Evolutionary conservation across 192 early-diverging fungal genomes (phyloP).

Genomic region (Geosiphon pyriformis): DNA sequence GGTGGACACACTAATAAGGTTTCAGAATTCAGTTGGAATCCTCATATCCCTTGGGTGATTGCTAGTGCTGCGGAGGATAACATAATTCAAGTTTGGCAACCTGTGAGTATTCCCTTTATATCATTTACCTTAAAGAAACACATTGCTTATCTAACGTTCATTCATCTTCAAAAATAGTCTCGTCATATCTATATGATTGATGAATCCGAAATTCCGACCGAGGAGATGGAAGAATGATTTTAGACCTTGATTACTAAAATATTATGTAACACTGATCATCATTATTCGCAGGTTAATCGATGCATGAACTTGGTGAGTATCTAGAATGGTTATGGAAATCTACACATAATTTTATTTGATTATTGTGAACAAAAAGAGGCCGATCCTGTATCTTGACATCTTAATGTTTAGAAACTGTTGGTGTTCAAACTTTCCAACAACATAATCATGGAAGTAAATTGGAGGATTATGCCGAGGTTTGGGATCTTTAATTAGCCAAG

Average conservation of each 20-base stretch:
- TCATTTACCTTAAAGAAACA: background rate
- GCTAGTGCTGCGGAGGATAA: slow-evolving; percentile 95
- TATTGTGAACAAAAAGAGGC: too few relatives aligned
- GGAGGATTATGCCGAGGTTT: too few relatives aligned
- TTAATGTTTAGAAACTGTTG: too few relatives aligned
- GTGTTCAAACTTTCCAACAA: too few relatives aligned
- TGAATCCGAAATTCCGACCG: slow-evolving; percentile 34
- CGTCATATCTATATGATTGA: slow-evolving; percentile 50
- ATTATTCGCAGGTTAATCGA: too few relatives aligned
- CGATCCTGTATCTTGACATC: too few relatives aligned
- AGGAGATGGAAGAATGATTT: slow-evolving; percentile 34
- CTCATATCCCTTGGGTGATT: slow-evolving; percentile 88
- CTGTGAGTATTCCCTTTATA: slow-evolving; percentile 52
- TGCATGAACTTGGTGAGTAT: too few relatives aligned
- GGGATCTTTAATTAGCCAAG: too few relatives aligned
- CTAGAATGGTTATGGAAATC: too few relatives aligned
- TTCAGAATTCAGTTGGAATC: slow-evolving; percentile 94
- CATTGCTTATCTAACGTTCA: background rate
- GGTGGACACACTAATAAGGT: slow-evolving; percentile 98
- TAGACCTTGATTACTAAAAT: background rate
- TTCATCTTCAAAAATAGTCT: slow-evolving; percentile 31
- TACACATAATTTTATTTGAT: too few relatives aligned
- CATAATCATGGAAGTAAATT: too few relatives aligned
- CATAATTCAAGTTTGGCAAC: slow-evolving; percentile 97
- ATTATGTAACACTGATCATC: too few relatives aligned